These are phyloP conservation scores for Abortiporus biennis DNA, from an alignment of 1,284 basidiomycete genomes.

Conservation along the genomic window DNA sequence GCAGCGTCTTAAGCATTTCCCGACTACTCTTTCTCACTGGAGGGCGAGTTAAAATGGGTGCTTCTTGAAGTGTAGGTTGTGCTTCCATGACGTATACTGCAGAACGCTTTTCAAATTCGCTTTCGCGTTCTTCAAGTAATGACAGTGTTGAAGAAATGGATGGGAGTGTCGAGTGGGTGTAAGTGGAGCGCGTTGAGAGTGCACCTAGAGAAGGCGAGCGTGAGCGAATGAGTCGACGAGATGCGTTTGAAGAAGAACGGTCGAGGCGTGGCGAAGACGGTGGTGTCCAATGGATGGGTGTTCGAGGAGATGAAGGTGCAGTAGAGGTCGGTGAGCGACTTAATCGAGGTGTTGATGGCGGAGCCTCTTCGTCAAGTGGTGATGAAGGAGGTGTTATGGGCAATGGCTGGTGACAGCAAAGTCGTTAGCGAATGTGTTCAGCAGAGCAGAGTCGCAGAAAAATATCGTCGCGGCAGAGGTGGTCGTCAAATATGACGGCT, in stretches of 20 bases:
- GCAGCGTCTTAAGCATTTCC: constrained; percentile 4
- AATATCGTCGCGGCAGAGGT: no score
- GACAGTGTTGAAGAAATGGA: constrained; percentile 27
- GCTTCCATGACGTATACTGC: constrained; percentile 20
- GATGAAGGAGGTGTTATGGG: background rate
- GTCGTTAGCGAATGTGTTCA: no score
- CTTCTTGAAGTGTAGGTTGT: background rate
- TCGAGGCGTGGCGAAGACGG: constrained; percentile 12
- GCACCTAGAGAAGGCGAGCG: constrained; percentile 7
- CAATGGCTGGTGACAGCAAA: no score
- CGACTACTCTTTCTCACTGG: constrained; percentile 9
- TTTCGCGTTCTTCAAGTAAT: constrained; percentile 22
- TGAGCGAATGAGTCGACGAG: constrained; percentile 6
- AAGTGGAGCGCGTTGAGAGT: constrained; percentile 7
- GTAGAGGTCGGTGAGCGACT: background rate
- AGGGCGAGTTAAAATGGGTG: constrained; percentile 10
- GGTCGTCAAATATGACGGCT: no score
- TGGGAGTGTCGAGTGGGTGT: constrained; percentile 22
- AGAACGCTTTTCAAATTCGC: constrained; percentile 19
- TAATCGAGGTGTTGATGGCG: no score
- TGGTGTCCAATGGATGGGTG: constrained; percentile 1
- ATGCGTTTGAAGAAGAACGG: constrained; percentile 3
- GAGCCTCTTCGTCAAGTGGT: background rate
- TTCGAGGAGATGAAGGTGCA: constrained; percentile 3
- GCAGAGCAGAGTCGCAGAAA: no score